Conservation (phyloP, 208 protist genomes). For the Acanthamoeba lenticulata region DNA sequence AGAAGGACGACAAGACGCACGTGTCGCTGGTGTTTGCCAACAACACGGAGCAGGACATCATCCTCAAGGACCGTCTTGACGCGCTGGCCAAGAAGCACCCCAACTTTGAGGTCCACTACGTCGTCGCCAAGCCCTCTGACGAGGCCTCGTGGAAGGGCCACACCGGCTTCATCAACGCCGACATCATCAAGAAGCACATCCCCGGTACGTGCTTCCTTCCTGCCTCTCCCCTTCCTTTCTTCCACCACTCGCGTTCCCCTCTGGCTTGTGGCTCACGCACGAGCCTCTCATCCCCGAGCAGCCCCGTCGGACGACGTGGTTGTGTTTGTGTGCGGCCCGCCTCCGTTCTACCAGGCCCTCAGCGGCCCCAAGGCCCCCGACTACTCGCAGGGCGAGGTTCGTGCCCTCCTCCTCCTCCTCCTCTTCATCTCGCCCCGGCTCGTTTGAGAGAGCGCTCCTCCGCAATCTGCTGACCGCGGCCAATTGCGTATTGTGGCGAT, state of each 20-base stretch:
- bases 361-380: conserved; percentile 57
- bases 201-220: too few relatives aligned
- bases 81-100: conserved; percentile 92
- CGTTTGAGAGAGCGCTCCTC: too few relatives aligned
- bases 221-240: too few relatives aligned
- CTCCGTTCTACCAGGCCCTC: conserved; percentile 10
- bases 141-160: conserved; percentile 80
- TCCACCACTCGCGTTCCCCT: too few relatives aligned
- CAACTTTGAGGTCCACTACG: conserved; percentile 93
- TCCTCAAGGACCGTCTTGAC: conserved; percentile 93
- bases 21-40: conserved; percentile 92
- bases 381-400: conserved; percentile 58
- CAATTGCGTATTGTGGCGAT: too few relatives aligned
- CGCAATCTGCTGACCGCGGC: too few relatives aligned
- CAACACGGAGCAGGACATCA: conserved; percentile 91
- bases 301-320: conserved; percentile 1
- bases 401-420: neutral
- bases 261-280: too few relatives aligned
- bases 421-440: neutral
- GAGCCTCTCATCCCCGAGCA: too few relatives aligned
- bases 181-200: conserved; percentile 49
- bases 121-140: conserved; percentile 89
- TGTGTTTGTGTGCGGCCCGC: conserved; percentile 39
- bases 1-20: conserved; percentile 91
- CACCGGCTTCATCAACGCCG: conserved; percentile 15